These are phyloP conservation scores for Ophiocordyceps robertsii DNA, from an alignment of 2,329 filamentous ascomycete species.

Conservation along the genomic window DNA sequence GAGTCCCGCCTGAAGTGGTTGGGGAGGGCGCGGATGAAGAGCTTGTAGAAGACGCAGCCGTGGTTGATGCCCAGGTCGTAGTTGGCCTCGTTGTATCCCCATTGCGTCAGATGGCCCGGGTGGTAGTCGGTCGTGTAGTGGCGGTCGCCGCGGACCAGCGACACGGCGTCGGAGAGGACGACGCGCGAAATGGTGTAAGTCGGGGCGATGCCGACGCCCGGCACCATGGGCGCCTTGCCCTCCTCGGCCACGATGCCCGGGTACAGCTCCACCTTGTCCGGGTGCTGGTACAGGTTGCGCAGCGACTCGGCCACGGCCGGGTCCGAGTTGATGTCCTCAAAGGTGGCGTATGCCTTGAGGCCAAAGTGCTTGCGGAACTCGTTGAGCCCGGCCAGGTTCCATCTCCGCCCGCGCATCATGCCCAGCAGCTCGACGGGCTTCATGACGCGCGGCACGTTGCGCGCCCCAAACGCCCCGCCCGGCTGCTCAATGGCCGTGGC, in stretches of 20 bases:
- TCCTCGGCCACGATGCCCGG: slow-evolving; percentile 67
- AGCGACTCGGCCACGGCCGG: slow-evolving; percentile 54
- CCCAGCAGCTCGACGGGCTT: slow-evolving; percentile 67
- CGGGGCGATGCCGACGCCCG: slow-evolving; percentile 61
- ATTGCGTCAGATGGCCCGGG: slow-evolving; percentile 64
- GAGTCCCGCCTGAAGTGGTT: slow-evolving; percentile 66
- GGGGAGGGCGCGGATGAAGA: slow-evolving; percentile 68
- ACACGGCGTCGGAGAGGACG: slow-evolving; percentile 64
- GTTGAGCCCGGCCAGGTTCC: slow-evolving; percentile 68
- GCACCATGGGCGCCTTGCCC: slow-evolving; percentile 58
- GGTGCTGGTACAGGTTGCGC: slow-evolving; percentile 58
- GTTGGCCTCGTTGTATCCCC: slow-evolving; percentile 65
- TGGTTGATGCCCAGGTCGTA: slow-evolving; percentile 65
- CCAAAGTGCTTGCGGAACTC: slow-evolving; percentile 78
- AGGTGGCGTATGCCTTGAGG: slow-evolving; percentile 60
- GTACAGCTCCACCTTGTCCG: slow-evolving; percentile 70
- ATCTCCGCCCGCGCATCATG: slow-evolving; percentile 62
- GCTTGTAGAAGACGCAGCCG: slow-evolving; percentile 75
- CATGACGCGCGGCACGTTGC: slow-evolving; percentile 61
- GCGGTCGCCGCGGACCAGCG: slow-evolving; percentile 64
- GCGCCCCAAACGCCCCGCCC: slow-evolving; percentile 60
- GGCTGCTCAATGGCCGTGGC: slow-evolving; percentile 59
- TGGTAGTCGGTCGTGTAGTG: slow-evolving; percentile 72
- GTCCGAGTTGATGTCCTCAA: slow-evolving; percentile 75
- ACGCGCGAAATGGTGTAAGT: slow-evolving; percentile 67